These are phyloP conservation scores for Naganishia vishniacii DNA, from an alignment of 768 basidiomycete genomes.

Conservation along the genomic window DNA sequence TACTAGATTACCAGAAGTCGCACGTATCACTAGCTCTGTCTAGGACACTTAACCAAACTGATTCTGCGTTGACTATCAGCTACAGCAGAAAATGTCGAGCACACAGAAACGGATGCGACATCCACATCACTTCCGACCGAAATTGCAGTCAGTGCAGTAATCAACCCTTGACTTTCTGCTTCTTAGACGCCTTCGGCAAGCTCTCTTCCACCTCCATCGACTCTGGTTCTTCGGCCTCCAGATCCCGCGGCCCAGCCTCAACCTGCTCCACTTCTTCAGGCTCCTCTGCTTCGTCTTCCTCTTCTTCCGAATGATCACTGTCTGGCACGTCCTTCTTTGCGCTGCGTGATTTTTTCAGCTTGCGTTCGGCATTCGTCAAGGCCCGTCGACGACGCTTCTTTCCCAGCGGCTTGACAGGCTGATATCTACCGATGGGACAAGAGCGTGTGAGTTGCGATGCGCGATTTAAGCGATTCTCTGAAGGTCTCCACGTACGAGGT, in stretches of 20 bases:
- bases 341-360: neutral
- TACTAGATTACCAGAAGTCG: too few species aligned
- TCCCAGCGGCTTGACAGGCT: conserved; percentile 8
- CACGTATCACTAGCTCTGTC: too few species aligned
- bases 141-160: too few species aligned
- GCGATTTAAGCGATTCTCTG: neutral
- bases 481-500: neutral
- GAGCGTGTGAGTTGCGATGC: neutral
- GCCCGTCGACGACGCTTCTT: neutral
- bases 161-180: neutral
- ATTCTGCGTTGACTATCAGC: too few species aligned
- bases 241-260: neutral
- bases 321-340: neutral
- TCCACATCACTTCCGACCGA: too few species aligned
- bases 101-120: too few species aligned
- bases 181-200: neutral
- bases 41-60: too few species aligned
- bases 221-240: neutral
- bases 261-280: conserved; percentile 9
- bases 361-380: neutral
- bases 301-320: neutral
- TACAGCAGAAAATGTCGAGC: too few species aligned
- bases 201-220: conserved; percentile 3
- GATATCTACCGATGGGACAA: neutral
- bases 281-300: neutral